Evolutionary conservation across 192 early-diverging fungal genomes (phyloP), one percentile per base, ranked within the genome.

Genomic region (Rhizophagus clarus): DNA sequence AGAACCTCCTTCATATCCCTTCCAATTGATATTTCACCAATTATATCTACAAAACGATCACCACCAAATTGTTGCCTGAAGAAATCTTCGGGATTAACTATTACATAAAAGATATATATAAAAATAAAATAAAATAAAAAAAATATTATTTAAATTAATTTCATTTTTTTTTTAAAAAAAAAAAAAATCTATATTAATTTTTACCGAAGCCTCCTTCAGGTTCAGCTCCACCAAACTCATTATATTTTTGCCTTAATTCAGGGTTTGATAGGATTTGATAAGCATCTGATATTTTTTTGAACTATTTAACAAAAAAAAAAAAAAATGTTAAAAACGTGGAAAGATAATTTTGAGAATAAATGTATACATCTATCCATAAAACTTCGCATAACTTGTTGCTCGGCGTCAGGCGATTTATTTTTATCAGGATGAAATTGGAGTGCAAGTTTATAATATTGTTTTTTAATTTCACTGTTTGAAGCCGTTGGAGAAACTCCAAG

Each of bases 51-150:
- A 88, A 99, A 99, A 67, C 94, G 92, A 82, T 98, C 98, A 45
- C 97, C 97, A 72, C 98, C 98, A 89, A 99, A 99, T 68, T 95
- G 93, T 87, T 96, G 92, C 80, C 89, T 94, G 85, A 99, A 99
- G 88, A 99, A 98, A 73, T 94, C 94, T 66, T 94, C 91, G 22
- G 98, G 96, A 79, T 99, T 96, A 56, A 96, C 91, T 88, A 91
- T 87, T 74, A 81, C 42, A 47, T 64, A 61, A 32, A 83, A 32
- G 1, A 26, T n/a, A n/a, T n/a, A n/a, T n/a, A n/a, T n/a, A n/a
- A n/a, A n/a, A n/a, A n/a, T 40, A 40, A 40, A 37, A 40, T n/a
- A 9, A 77, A 31, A n/a, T n/a, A n/a, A 78, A 1, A 64, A 68
- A 10, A 26, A 2, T 70, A 42, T 31, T 29, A 37, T 24, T 32